phyloP scores from a whole-genome alignment of 2,329 filamentous ascomycete genomes.

The Alternaria hordeiaustralica region DNA sequence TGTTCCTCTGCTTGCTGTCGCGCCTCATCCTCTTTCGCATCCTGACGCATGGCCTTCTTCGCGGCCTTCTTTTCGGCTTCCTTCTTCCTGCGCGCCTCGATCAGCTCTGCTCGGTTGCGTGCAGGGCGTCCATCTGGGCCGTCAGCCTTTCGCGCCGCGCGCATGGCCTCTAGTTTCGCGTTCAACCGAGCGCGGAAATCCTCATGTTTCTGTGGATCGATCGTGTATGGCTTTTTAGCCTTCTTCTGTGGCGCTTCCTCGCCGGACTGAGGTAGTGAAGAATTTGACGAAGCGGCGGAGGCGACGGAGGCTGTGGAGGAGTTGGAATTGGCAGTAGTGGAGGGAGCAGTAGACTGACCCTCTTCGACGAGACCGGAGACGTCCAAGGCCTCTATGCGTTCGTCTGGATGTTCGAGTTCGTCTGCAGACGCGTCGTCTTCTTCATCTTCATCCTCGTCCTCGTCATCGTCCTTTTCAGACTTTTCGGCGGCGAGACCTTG shows the following conservation, averaged over 20 bases:
- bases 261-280: conserved; percentile 51
- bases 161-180: conserved; percentile 82
- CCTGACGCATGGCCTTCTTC: conserved; percentile 82
- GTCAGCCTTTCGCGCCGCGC: conserved; percentile 85
- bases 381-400: conserved; percentile 44
- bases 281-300: conserved; percentile 55
- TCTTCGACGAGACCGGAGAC: conserved; percentile 48
- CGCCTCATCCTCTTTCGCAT: conserved; percentile 82
- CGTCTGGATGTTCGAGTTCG: conserved; percentile 36
- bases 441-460: conserved; percentile 25
- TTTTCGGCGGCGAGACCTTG: conserved; percentile 31
- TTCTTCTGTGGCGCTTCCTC: conserved; percentile 33
- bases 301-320: conserved; percentile 51
- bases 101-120: conserved; percentile 86
- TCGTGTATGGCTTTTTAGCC: conserved; percentile 40
- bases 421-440: conserved; percentile 29
- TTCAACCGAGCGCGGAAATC: conserved; percentile 79
- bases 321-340: conserved; percentile 43
- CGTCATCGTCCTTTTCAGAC: conserved; percentile 32
- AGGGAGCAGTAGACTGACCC: conserved; percentile 42
- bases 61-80: conserved; percentile 84
- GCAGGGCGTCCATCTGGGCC: conserved; percentile 81
- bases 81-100: conserved; percentile 87
- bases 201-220: conserved; percentile 64
- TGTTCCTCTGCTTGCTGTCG: conserved; percentile 63